Percentiles rank a stretch among this genome's conserved stretches.
Evolutionary conservation across 169 alveolate genomes (phyloP).

Genomic region (Besnoitia besnoiti): DNA sequence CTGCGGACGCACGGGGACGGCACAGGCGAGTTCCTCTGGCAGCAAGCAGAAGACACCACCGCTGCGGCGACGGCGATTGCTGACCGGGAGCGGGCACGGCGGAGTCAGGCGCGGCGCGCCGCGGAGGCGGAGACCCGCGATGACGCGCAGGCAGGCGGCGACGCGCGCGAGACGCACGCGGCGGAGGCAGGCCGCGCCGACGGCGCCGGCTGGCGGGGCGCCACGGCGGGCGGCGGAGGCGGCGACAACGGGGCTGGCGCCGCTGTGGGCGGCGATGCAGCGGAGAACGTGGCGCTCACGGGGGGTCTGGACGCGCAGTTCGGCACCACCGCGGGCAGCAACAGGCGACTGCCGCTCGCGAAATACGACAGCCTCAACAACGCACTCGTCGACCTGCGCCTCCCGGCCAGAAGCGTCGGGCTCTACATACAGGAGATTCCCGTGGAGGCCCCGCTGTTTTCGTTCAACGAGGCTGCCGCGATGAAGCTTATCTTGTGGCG

Average conservation of each 20-base stretch:
- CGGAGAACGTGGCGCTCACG: neutral
- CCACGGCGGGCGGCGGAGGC: neutral
- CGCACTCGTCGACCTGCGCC: neutral
- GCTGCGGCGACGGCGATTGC: neutral
- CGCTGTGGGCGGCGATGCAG: neutral
- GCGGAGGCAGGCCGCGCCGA: neutral
- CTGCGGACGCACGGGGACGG: neutral
- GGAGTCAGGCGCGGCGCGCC: neutral
- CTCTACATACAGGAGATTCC: neutral
- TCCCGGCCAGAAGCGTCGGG: neutral
- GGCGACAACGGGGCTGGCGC: neutral
- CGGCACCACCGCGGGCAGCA: neutral
- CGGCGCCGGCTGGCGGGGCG: neutral
- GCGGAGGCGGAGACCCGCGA: too few species aligned
- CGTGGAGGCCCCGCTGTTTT: constrained; percentile 20
- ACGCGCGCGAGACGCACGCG: neutral
- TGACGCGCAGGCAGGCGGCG: neutral
- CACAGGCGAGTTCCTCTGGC: neutral
- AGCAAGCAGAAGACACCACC: neutral
- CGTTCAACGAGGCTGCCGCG: neutral
- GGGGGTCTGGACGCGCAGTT: neutral
- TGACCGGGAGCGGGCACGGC: neutral
- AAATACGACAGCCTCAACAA: neutral
- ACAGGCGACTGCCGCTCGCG: neutral
- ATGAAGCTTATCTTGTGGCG: neutral